These are phyloP conservation scores for Cyclotella baltica DNA, from an alignment of 108 stramenopile genomes.

Conservation along the genomic window DNA sequence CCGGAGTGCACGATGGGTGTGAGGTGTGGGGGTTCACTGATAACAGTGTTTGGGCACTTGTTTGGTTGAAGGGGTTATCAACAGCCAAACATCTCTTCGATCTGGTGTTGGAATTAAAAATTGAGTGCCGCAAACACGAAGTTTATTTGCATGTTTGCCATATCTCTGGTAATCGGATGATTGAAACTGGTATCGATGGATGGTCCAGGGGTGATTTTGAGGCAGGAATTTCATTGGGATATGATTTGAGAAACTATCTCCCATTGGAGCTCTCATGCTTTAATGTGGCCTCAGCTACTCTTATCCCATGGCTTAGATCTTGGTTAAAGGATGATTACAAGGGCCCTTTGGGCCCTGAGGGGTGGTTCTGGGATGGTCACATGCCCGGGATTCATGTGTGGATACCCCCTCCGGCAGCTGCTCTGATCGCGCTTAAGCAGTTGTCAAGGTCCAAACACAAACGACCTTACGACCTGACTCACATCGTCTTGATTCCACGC, in stretches of 20 bases:
- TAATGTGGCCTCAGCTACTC: not conserved
- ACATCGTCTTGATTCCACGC: conserved; percentile 6
- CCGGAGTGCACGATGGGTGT: conserved; percentile 13
- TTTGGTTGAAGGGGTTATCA: conserved; percentile 12
- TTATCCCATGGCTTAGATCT: not conserved
- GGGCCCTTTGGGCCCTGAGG: not conserved
- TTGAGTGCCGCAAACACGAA: not conserved
- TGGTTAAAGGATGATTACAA: conserved; percentile 3
- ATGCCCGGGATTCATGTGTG: conserved; percentile 9
- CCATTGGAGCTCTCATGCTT: not conserved
- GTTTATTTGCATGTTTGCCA: conserved; percentile 13
- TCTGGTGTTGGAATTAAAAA: not conserved
- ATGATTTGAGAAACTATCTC: not conserved
- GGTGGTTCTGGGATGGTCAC: conserved; percentile 5
- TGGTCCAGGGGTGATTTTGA: conserved; percentile 19
- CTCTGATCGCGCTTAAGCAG: conserved; percentile 9
- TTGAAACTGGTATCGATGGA: conserved; percentile 20
- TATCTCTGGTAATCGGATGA: conserved; percentile 34
- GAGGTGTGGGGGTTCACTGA: conserved; percentile 19
- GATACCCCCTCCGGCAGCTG: conserved; percentile 4
- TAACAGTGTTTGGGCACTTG: conserved; percentile 3
- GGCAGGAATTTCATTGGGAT: conserved; percentile 15
- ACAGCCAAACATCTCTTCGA: conserved; percentile 9
- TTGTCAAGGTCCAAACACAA: not conserved
- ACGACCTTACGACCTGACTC: not conserved